phyloP scores from a whole-genome alignment of 495 filamentous ascomycete species.

The Penicillium arizonense region DNA sequence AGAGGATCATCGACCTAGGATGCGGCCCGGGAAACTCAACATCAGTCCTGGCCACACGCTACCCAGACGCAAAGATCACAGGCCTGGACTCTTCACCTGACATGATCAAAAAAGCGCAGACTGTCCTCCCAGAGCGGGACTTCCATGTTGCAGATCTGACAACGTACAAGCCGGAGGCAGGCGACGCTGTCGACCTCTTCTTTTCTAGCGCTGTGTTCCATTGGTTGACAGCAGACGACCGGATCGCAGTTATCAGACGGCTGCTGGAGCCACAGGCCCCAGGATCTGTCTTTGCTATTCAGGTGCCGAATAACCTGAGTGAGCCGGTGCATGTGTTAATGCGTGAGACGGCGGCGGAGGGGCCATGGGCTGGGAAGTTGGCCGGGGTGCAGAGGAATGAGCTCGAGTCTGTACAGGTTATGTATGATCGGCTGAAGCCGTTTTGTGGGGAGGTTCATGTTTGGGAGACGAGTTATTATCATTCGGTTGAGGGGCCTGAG shows the following conservation, averaged over 20 bases:
- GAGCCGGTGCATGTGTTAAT: slow-evolving; percentile 51
- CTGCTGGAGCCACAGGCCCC: slow-evolving; percentile 35
- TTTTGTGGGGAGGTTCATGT: slow-evolving; percentile 39
- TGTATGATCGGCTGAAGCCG: slow-evolving; percentile 47
- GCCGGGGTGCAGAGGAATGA: slow-evolving; percentile 40
- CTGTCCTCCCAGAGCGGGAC: slow-evolving; percentile 25
- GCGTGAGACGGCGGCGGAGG: slow-evolving; percentile 38
- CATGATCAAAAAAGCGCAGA: slow-evolving; percentile 50
- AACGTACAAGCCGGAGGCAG: slow-evolving; percentile 30
- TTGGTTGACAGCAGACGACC: slow-evolving; percentile 44
- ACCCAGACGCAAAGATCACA: slow-evolving; percentile 41
- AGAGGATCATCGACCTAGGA: slow-evolving; percentile 50
- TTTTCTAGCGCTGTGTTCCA: slow-evolving; percentile 58
- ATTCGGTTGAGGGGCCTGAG: slow-evolving; percentile 42
- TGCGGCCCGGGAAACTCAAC: slow-evolving; percentile 58
- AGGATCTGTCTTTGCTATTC: slow-evolving; percentile 51
- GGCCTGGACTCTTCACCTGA: slow-evolving; percentile 54
- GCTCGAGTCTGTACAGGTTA: slow-evolving; percentile 42
- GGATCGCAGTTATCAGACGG: slow-evolving; percentile 40
- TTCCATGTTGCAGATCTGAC: slow-evolving; percentile 40
- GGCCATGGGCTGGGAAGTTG: slow-evolving; percentile 36
- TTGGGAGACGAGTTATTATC: slow-evolving; percentile 53
- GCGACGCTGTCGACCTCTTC: slow-evolving; percentile 38
- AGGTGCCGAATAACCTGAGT: slow-evolving; percentile 51
- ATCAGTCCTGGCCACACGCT: slow-evolving; percentile 37